Base-by-base conservation (phyloP, 371 early-diverging fungal species). In the Apophysomyces sp. region DNA sequence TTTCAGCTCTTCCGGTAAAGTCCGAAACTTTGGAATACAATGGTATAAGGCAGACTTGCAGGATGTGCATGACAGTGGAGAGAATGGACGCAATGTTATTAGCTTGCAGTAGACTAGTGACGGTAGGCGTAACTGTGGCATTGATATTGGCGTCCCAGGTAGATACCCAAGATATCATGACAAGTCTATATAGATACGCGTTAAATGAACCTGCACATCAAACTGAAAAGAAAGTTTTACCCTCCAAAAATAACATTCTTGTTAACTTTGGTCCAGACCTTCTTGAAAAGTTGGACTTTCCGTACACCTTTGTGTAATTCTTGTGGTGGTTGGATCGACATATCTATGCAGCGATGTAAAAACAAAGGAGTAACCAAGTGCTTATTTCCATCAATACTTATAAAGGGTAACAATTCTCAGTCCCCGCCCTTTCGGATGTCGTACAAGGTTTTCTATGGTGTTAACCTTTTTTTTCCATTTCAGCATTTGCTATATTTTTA, bases 21-120 rank as follows among this genome's bases (percentile, higher is more conserved):
- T 71, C 68, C 7, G 72, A 64, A 7, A 71, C 62, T 28, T 71
- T 71, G 30, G 72, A 67, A 37, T 68, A 68, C n/a, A 68, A 65
- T n/a, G 68, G 72, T 24, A 65, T 53, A 53, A 71, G 65, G 16
- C 62, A 61, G 11, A 65, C 62, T 60, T 71, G 68, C 2, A 71
- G 55, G n/a, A 71, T 71, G 40, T 67, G 68, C 4, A 65, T 21
- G 9, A 71, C 57, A 9, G 65, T 68, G 9, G 72, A 62, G 21
- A 67, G 29, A 7, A 71, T 39, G 60, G 68, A 68, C 31, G 65
- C 62, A 6, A 71, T 53, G 26, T 68, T 71, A 28, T 65, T 65
- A 13, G 72, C 61, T 2, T 59, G 55, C 39, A 71, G 58, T 0
- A 60, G 6, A 55, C 65, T 65, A 0, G 65, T 62, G 7, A 71